phyloP scores from a whole-genome alignment of 306 rosid genomes.

The Betula pendula region DNA sequence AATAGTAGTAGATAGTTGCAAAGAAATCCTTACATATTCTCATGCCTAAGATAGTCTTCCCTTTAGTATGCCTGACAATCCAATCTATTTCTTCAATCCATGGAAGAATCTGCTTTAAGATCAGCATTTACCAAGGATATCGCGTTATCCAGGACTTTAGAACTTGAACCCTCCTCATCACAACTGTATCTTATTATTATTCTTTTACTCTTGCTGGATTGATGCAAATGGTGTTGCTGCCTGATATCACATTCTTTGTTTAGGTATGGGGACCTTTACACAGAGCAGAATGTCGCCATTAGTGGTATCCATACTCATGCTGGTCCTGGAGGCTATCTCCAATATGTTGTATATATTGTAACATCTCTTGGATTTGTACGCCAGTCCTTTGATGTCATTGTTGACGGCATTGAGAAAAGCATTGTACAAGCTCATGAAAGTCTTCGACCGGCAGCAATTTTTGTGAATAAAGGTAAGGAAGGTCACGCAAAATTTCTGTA shows the following conservation, averaged over 20 bases:
- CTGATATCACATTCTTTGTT: constrained; percentile 21
- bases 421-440: constrained; percentile 80
- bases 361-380: constrained; percentile 91
- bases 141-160: neutral
- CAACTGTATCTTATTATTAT: neutral
- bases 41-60: neutral
- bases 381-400: constrained; percentile 80
- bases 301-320: constrained; percentile 97
- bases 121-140: neutral
- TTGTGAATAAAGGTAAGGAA: constrained; percentile 64
- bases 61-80: neutral
- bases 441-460: constrained; percentile 76
- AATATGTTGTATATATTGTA: constrained; percentile 74
- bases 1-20: neutral
- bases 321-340: constrained; percentile 96
- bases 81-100: neutral
- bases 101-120: neutral
- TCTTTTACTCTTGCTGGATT: neutral
- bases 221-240: neutral
- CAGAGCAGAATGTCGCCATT: constrained; percentile 81
- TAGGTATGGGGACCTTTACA: constrained; percentile 80
- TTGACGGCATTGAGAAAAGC: constrained; percentile 84
- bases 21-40: neutral
- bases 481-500: neutral
- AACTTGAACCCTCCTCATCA: neutral